Conservation (phyloP, 169 alveolate genomes). For the Cystoisospora suis region DNA sequence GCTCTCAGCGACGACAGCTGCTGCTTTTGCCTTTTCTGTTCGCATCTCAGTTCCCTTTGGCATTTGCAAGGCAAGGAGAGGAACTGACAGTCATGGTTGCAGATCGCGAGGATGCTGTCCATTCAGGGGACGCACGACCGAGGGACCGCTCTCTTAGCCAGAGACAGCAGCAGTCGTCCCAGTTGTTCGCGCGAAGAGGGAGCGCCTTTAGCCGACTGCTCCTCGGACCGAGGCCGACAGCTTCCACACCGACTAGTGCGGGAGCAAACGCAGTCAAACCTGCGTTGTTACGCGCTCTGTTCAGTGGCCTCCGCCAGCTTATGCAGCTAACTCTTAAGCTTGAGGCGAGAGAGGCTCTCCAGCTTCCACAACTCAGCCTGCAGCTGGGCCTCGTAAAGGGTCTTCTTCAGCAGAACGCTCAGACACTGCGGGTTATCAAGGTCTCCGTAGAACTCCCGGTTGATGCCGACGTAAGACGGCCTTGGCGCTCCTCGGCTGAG, state of each 20-base stretch:
- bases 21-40: not conserved
- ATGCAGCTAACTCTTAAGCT: conserved; percentile 13
- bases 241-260: not conserved
- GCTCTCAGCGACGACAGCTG: not conserved
- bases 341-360: conserved; percentile 1
- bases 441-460: not conserved
- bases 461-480: not conserved
- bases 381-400: not conserved
- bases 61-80: not conserved
- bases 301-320: not conserved
- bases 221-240: not conserved
- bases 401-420: conserved; percentile 8
- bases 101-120: not conserved
- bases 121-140: too few species aligned
- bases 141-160: too few species aligned
- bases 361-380: not conserved
- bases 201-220: not conserved
- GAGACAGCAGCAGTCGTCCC: not conserved
- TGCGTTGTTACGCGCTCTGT: not conserved
- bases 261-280: not conserved
- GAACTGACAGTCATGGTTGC: not conserved
- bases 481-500: too few species aligned
- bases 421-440: conserved; percentile 6
- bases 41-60: not conserved
- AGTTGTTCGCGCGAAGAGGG: not conserved